Evolutionary conservation across 2,329 filamentous ascomycete species (phyloP), one percentile per base, ranked within the genome.

Genomic region (Aschersonia sp.): DNA sequence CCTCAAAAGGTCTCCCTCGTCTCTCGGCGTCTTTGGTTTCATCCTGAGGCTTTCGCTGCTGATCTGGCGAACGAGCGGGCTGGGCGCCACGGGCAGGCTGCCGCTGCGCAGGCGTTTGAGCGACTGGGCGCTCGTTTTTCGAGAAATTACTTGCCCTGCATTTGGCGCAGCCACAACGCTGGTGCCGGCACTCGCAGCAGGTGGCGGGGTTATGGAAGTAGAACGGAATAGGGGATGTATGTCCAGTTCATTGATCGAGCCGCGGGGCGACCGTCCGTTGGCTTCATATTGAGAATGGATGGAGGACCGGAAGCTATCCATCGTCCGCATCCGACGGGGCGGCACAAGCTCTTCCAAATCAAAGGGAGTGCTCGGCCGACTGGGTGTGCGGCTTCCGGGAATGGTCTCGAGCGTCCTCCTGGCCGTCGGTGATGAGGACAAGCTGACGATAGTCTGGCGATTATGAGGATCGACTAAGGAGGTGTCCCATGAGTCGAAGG

Each of bases 171-270:
- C 85, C 9, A 79, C 69, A 45, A 89, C 81, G 12, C 81, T 72
- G 0, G 85, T 89, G 0, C 83, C 81, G 0, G 82, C 79, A 0
- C 81, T 84, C 1, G 75, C 72, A 5, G 76, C 64, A 0, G 83
- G 77, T 1, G 83, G 79, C 6, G 83, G 82, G 1, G 70, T 73
- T 0, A 81, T 81, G 41, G 79, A 84, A 58, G 86, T 82, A 5
- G 80, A 81, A 50, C 85, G 74, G 67, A 89, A 88, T 4, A 89
- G 71, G 7, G 85, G 85, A 60, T 89, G 85, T 43, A 88, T 87
- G 57, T 87, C 78, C 4, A 79, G 71, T 60, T 88, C 82, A 56
- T 71, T 67, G 53, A 66, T 52, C 10, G 56, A 58, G 58, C 50
- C 57, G 7, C 50, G 53, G 14, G 54, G 47, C 11, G 56, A 54